Evolutionary conservation across 768 basidiomycete genomes (phyloP), one percentile per base, ranked within the genome.

Genomic region (Boletus pseudopeckii): DNA sequence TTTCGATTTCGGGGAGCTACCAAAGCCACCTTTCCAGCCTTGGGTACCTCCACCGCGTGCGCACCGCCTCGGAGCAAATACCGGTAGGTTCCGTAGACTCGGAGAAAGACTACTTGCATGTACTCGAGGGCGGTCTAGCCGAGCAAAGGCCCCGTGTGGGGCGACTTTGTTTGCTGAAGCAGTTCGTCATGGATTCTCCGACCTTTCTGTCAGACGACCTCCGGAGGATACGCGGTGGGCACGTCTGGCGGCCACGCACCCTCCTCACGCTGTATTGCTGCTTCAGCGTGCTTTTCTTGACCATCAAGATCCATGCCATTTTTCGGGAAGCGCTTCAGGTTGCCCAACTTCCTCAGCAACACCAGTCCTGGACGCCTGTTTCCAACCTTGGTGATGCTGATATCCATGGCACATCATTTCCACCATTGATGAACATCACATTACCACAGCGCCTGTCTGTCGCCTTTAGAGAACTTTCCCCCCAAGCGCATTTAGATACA

Each of bases 11-110:
- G 28, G 73, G 74, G 43, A 78, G 75, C 54, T 71, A 78, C 53
- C 77, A 79, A 50, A 76, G 74, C 46, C 74, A 78, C 60, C 68
- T 79, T 33, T 80, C 77, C 15, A 67, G 66, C 18, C 65, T 72
- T 11, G 75, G 74, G 20, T 73, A 77, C 15, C 67, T 74, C 33
- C 75, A 78, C 51, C 79, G 78, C 58, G 65, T 59, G 33, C 65
- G 56, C 45, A 66, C 59, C n/a, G 42, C 59, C 43, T 68, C 66
- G 13, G 65, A 61, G 18, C 66, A 63, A 33, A 55, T 61, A 18
- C 30, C 59, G 45, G 50, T 62, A 24, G 45, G 47, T 6, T 7
- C 47, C 3, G 11, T 22, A 15, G 39, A 50, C 30, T 45, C 47
- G 2, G 48, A 44, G 11, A 52, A 61, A 44, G 56, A 57, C 34